These are phyloP conservation scores for Fraxinus nigra DNA, from an alignment of 305 asterid genomes.

Conservation along the genomic window DNA sequence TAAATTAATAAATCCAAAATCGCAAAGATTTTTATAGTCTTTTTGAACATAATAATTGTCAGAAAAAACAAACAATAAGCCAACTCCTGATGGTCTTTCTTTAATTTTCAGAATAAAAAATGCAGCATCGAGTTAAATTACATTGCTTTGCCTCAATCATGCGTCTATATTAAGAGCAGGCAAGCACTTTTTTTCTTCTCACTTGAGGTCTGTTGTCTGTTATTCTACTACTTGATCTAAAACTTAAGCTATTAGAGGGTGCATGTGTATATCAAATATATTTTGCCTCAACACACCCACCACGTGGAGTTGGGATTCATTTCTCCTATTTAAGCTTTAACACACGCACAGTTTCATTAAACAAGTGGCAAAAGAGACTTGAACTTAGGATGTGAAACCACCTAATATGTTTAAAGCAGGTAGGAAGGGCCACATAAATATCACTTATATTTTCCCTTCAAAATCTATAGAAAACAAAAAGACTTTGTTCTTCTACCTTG, in stretches of 20 bases:
- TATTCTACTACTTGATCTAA: no score
- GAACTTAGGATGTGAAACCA: not conserved
- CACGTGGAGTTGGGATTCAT: no score
- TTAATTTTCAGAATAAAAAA: not conserved
- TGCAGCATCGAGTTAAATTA: not conserved
- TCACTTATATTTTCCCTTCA: not conserved
- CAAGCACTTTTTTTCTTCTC: not conserved
- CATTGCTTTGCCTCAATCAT: not conserved
- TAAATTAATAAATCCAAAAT: constrained; percentile 6
- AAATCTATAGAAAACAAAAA: not conserved
- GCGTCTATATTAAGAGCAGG: not conserved
- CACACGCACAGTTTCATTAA: no score
- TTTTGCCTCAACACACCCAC: no score
- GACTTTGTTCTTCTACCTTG: not conserved
- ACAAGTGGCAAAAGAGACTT: no score
- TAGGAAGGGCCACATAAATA: not conserved
- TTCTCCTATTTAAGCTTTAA: no score
- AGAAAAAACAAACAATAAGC: not conserved
- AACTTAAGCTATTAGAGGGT: not conserved
- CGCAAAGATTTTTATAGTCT: not conserved
- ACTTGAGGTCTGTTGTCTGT: not conserved
- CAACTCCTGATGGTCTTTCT: not conserved
- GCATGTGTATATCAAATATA: no score
- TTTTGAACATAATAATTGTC: not conserved
- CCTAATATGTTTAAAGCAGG: not conserved